Percentiles rank a stretch among this genome's conserved stretches.
Conservation (phyloP, 2,329 filamentous ascomycete genomes). For the Penicillium sp. region DNA sequence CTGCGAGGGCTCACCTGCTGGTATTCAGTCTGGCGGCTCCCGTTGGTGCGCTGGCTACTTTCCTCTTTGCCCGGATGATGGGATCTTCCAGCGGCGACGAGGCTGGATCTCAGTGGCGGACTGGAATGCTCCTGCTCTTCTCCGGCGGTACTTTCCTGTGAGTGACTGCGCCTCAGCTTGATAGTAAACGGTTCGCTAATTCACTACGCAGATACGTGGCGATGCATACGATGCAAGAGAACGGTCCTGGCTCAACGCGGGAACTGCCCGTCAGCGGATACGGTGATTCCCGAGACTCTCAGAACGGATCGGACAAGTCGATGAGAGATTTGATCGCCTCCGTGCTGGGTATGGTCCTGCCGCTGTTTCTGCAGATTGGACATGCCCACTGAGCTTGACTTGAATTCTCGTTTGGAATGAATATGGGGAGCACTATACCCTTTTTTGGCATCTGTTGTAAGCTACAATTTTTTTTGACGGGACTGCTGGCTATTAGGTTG, state of each 20-base stretch:
- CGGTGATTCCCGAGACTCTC: conserved; percentile 36
- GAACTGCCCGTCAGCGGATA: conserved; percentile 42
- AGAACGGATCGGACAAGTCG: conserved; percentile 36
- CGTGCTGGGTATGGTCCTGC: conserved; percentile 47
- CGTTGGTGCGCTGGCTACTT: conserved; percentile 76
- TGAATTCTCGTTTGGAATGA: not conserved
- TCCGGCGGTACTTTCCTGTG: conserved; percentile 93
- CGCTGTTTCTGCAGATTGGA: conserved; percentile 46
- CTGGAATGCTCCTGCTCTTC: conserved; percentile 88
- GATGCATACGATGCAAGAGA: conserved; percentile 96
- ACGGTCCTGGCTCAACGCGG: conserved; percentile 33
- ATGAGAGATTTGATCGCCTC: conserved; percentile 45
- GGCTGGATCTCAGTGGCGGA: conserved; percentile 73
- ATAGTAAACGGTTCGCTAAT: conserved; percentile 13
- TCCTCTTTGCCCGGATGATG: conserved; percentile 69
- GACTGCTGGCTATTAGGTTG: conserved; percentile 3
- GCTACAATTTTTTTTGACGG: conserved; percentile 5
- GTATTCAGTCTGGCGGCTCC: conserved; percentile 91
- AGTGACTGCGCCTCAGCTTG: conserved; percentile 38
- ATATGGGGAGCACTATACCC: conserved; percentile 20
- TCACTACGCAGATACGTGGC: conserved; percentile 70
- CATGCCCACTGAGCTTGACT: conserved; percentile 40
- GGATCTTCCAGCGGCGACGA: conserved; percentile 50
- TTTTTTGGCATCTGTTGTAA: conserved; percentile 15
- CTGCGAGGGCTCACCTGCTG: conserved; percentile 75